phyloP scores from a whole-genome alignment of 305 asterid genomes.

The Rubia peregrina region DNA sequence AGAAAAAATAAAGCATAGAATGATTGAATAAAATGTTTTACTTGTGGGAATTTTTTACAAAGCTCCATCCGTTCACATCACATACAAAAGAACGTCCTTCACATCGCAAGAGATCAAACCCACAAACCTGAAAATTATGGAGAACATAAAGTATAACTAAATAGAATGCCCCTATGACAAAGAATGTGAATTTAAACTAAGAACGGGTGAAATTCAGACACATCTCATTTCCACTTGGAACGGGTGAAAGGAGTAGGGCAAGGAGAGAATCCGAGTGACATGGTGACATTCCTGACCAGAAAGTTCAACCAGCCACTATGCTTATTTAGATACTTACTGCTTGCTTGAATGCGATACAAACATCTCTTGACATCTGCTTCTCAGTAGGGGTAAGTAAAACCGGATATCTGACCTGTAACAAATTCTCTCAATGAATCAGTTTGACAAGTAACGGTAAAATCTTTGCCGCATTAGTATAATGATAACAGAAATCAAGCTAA shows the following conservation, averaged over 20 bases:
- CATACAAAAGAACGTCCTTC: constrained; percentile 95
- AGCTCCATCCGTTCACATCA: constrained; percentile 99
- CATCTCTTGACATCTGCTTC: constrained; percentile 95
- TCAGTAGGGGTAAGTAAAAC: constrained; percentile 89
- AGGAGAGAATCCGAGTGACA: background rate
- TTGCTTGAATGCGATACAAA: constrained; percentile 92
- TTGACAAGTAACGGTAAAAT: background rate
- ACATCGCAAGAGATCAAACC: constrained; percentile 92
- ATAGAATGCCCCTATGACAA: background rate
- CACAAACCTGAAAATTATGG: constrained; percentile 69
- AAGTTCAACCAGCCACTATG: background rate
- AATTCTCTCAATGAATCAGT: background rate
- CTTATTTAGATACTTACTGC: constrained; percentile 46
- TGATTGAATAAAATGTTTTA: constrained; percentile 16
- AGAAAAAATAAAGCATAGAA: background rate
- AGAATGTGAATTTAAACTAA: background rate
- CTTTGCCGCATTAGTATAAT: background rate
- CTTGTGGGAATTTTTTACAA: constrained; percentile 94
- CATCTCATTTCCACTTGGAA: background rate
- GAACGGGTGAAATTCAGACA: background rate
- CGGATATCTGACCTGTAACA: constrained; percentile 80
- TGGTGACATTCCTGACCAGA: background rate
- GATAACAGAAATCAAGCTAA: background rate
- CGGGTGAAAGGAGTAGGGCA: background rate
- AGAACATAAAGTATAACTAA: constrained; percentile 4